Percentiles rank a stretch among this genome's conserved stretches.
Conservation (phyloP, 306 rosid genomes). For the Bauhinia variegata region DNA sequence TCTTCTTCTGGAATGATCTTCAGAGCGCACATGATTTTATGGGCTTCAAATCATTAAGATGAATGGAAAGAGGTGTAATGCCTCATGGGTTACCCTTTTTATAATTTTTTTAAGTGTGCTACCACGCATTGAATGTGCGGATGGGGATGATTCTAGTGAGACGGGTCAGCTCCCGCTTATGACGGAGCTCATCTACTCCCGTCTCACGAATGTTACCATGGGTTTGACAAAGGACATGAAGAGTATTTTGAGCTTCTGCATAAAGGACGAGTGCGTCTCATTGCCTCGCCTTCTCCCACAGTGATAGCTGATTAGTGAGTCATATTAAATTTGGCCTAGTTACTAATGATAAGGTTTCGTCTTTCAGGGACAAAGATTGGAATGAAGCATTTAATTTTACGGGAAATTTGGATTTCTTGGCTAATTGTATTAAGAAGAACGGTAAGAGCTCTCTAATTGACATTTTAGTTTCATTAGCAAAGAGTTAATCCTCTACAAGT, state of each 20-base stretch:
- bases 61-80: slow-evolving; percentile 45
- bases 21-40: slow-evolving; percentile 32
- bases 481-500: background rate
- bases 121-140: slow-evolving; percentile 42
- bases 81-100: slow-evolving; percentile 32
- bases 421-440: slow-evolving; percentile 60
- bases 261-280: slow-evolving; percentile 66
- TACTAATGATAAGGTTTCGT: background rate
- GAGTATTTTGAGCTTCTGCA: slow-evolving; percentile 57
- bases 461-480: slow-evolving; percentile 15
- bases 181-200: slow-evolving; percentile 47
- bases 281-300: background rate
- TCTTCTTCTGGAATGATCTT: slow-evolving; percentile 36
- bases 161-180: slow-evolving; percentile 36
- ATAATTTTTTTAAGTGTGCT: slow-evolving; percentile 38
- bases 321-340: slow-evolving; percentile 1
- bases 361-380: slow-evolving; percentile 72
- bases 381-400: slow-evolving; percentile 64
- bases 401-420: slow-evolving; percentile 59
- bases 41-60: slow-evolving; percentile 42
- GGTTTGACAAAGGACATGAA: slow-evolving; percentile 50
- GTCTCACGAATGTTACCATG: slow-evolving; percentile 50
- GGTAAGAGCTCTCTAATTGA: slow-evolving; percentile 42
- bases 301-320: background rate
- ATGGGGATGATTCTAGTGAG: slow-evolving; percentile 32